Evolutionary conservation across 495 filamentous ascomycete genomes (phyloP).

Genomic region (Aspergillus olivimuriae): DNA sequence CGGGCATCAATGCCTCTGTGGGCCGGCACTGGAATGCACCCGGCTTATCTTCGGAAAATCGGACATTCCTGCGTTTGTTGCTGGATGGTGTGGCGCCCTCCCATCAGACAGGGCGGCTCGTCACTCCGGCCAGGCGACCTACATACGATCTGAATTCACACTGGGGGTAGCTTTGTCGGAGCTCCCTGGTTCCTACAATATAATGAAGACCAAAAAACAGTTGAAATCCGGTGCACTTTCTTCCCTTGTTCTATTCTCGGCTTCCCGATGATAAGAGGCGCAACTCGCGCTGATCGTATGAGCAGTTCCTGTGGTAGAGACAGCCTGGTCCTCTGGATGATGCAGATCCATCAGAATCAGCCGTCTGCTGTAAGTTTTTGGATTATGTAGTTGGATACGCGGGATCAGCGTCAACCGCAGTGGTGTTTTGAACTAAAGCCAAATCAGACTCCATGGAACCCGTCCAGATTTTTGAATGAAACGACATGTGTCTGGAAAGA

Average conservation of each 20-base stretch:
- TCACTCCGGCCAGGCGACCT: slow-evolving; percentile 23
- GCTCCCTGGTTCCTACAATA: slow-evolving; percentile 28
- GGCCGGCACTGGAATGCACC: slow-evolving; percentile 29
- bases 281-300: background rate
- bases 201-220: slow-evolving; percentile 36
- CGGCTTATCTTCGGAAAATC: slow-evolving; percentile 3
- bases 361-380: too few species aligned
- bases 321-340: too few species aligned
- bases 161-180: slow-evolving; percentile 27
- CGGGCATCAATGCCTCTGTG: slow-evolving; percentile 28
- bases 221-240: slow-evolving; percentile 23
- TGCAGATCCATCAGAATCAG: too few species aligned
- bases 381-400: too few species aligned
- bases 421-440: too few species aligned
- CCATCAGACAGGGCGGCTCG: slow-evolving; percentile 15
- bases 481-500: too few species aligned
- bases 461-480: too few species aligned
- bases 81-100: slow-evolving; percentile 13
- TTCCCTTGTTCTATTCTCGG: background rate
- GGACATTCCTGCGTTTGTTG: slow-evolving; percentile 28
- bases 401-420: too few species aligned
- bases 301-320: too few species aligned
- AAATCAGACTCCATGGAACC: too few species aligned
- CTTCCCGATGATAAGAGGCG: background rate
- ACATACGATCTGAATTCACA: slow-evolving; percentile 33